Conservation (phyloP, 2,329 filamentous ascomycete genomes). For the Cercospora berteroae region DNA sequence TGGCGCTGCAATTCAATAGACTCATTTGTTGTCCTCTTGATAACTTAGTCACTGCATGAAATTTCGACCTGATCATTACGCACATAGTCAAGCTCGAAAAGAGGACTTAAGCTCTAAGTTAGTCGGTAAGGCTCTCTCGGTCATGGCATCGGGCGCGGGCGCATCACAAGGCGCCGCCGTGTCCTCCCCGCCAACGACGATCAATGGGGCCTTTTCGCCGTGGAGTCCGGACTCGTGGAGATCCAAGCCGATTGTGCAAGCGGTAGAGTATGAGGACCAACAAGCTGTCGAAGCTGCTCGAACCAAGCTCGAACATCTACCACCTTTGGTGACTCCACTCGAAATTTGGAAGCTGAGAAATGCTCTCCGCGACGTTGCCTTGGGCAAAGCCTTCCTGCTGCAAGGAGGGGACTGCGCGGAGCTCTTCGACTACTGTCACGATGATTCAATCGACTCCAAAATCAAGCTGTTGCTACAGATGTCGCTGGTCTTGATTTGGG, state of each 20-base stretch:
- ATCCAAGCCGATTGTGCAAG: constrained; percentile 74
- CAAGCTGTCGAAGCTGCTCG: constrained; percentile 59
- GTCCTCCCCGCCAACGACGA: neutral
- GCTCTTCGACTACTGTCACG: constrained; percentile 93
- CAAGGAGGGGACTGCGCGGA: constrained; percentile 98
- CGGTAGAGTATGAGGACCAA: constrained; percentile 66
- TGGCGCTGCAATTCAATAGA: neutral
- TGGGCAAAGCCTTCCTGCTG: constrained; percentile 87
- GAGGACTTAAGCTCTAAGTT: neutral
- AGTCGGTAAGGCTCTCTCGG: neutral
- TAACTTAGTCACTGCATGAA: neutral
- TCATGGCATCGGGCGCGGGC: constrained; percentile 2
- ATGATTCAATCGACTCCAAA: constrained; percentile 87
- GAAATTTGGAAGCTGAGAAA: constrained; percentile 79
- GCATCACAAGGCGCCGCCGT: neutral
- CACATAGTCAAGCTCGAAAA: neutral
- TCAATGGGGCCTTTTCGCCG: constrained; percentile 6
- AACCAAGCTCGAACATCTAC: constrained; percentile 64
- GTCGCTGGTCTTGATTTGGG: constrained; percentile 94
- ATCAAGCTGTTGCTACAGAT: constrained; percentile 96
- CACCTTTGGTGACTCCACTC: constrained; percentile 73
- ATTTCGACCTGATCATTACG: neutral
- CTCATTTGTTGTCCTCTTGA: neutral
- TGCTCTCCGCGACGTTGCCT: constrained; percentile 78
- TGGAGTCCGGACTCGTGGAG: constrained; percentile 71